Conservation (phyloP, 306 rosid species). For the Cicer yamashitae region DNA sequence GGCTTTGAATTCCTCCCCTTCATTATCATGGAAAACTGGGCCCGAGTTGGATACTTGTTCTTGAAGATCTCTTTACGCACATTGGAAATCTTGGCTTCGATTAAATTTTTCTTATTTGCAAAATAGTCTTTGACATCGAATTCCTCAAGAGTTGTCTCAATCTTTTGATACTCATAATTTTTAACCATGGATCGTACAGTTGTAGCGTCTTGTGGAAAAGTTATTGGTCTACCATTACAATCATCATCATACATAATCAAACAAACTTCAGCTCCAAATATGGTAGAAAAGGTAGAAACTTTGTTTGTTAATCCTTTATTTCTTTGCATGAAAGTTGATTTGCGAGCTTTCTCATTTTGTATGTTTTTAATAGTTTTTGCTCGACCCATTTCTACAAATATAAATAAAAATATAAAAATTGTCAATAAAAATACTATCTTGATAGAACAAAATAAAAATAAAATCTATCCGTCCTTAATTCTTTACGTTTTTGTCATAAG, state of each 20-base stretch:
- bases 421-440: too few species aligned
- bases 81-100: neutral
- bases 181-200: neutral
- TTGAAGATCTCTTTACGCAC: neutral
- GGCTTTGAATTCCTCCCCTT: neutral
- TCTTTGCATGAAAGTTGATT: constrained; percentile 11
- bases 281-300: neutral
- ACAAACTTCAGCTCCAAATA: neutral
- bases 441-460: too few species aligned
- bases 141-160: neutral
- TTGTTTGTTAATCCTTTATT: constrained; percentile 32
- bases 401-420: too few species aligned
- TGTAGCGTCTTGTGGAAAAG: neutral
- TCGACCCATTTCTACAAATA: constrained; percentile 43
- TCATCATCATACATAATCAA: neutral
- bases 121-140: constrained; percentile 22
- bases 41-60: constrained; percentile 43
- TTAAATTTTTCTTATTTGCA: constrained; percentile 11
- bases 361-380: neutral
- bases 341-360: constrained; percentile 4
- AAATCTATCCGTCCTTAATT: too few species aligned
- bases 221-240: neutral
- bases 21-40: neutral
- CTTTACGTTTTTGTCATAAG: too few species aligned
- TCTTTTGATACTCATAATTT: neutral